Percentiles rank a stretch among this genome's conserved stretches.
Evolutionary conservation across 75 land plant genomes (phyloP).

Genomic region (Azolla pinnata): DNA sequence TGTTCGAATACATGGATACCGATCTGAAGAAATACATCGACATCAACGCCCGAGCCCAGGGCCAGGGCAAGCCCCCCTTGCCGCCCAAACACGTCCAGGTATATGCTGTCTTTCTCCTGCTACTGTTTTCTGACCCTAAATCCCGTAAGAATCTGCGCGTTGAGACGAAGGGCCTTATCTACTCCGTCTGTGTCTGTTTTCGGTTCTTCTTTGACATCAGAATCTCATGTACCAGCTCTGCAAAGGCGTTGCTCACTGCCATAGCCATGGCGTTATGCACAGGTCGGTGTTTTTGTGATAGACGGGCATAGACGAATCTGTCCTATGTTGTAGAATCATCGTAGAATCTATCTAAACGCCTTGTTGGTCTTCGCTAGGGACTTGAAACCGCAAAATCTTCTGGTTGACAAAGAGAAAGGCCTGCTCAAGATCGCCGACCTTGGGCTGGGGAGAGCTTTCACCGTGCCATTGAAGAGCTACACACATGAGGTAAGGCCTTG

Average conservation of each 20-base stretch:
- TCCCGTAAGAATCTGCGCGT: too few species aligned
- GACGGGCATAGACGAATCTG: too few species aligned
- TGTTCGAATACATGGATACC: conserved; percentile 87
- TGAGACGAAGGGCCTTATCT: too few species aligned
- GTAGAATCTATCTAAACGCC: background rate
- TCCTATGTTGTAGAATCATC: background rate
- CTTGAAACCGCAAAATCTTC: conserved; percentile 68
- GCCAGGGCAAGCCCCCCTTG: conserved; percentile 36
- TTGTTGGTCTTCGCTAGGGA: conserved; percentile 18
- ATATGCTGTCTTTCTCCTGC: background rate
- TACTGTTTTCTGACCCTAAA: background rate
- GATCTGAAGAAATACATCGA: conserved; percentile 93
- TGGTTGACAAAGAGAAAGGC: conserved; percentile 79
- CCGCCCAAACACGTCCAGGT: conserved; percentile 43
- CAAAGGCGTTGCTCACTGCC: conserved; percentile 86
- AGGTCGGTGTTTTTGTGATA: too few species aligned
- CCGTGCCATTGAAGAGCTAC: conserved; percentile 84
- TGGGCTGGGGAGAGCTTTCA: conserved; percentile 87
- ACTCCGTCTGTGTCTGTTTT: too few species aligned
- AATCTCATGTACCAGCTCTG: conserved; percentile 69
- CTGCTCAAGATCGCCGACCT: conserved; percentile 94
- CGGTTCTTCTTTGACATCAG: conserved; percentile 33
- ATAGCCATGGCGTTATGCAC: conserved; percentile 82
- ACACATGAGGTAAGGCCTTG: conserved; percentile 55
- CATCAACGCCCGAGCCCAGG: conserved; percentile 27